Evolutionary conservation across 148 eudicot genomes (phyloP).

Genomic region (Fallopia convolvulus): DNA sequence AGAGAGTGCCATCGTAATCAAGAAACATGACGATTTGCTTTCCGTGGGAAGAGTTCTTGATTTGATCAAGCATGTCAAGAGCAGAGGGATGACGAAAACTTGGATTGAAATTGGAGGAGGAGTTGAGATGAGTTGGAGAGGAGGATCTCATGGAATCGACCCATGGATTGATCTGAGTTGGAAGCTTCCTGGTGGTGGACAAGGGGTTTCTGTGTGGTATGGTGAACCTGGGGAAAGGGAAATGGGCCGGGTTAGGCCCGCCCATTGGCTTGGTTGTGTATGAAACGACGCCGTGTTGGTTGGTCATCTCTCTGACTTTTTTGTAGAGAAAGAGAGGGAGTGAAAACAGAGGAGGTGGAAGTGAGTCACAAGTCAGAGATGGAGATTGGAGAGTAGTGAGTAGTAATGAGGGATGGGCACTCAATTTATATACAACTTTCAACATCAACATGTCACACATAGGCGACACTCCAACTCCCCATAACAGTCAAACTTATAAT

Average conservation of each 20-base stretch:
- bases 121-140: neutral
- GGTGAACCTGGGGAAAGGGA: neutral
- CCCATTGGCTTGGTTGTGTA: neutral
- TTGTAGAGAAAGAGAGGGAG: neutral
- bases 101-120: neutral
- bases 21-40: constrained; percentile 20
- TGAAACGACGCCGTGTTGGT: neutral
- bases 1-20: constrained; percentile 26
- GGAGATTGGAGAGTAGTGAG: neutral
- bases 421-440: constrained; percentile 5
- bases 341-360: neutral
- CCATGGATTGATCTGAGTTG: constrained; percentile 4
- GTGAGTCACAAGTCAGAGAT: neutral
- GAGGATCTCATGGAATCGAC: neutral
- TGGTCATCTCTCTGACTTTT: neutral
- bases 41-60: constrained; percentile 5
- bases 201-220: neutral
- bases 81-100: constrained; percentile 17
- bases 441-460: neutral
- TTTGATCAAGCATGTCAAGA: constrained; percentile 14
- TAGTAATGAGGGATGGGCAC: neutral
- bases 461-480: too few species aligned
- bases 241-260: neutral
- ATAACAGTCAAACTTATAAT: too few species aligned
- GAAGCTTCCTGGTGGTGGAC: neutral